phyloP scores from a whole-genome alignment of 805 yeast genomes.

The Candida xyloterini region DNA sequence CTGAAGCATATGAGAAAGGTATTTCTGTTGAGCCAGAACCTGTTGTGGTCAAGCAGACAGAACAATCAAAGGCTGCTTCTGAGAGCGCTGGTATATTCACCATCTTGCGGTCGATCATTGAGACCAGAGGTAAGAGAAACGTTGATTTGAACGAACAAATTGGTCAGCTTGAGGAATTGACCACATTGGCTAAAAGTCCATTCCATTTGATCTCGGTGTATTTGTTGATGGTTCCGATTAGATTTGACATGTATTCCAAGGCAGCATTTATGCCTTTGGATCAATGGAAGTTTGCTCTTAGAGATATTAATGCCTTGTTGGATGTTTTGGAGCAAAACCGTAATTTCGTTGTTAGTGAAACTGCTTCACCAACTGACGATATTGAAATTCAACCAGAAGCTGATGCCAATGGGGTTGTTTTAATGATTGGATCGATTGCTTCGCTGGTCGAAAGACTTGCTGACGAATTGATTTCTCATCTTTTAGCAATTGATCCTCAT shows the following conservation, averaged over 20 bases:
- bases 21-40: slow-evolving; percentile 24
- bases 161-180: slow-evolving; percentile 59
- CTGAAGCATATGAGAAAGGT: slow-evolving; percentile 69
- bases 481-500: slow-evolving; percentile 90
- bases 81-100: slow-evolving; percentile 57
- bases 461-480: slow-evolving; percentile 86
- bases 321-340: slow-evolving; percentile 62
- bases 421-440: slow-evolving; percentile 78
- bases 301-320: slow-evolving; percentile 61
- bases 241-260: slow-evolving; percentile 75
- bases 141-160: slow-evolving; percentile 82
- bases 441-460: slow-evolving; percentile 90
- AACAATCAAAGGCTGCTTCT: slow-evolving; percentile 35
- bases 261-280: slow-evolving; percentile 71
- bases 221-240: slow-evolving; percentile 78
- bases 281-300: slow-evolving; percentile 72
- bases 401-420: slow-evolving; percentile 63
- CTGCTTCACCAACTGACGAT: slow-evolving; percentile 68
- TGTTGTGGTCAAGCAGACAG: slow-evolving; percentile 19
- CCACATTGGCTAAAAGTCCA: slow-evolving; percentile 48
- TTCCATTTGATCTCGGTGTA: slow-evolving; percentile 78
- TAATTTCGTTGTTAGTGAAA: slow-evolving; percentile 70
- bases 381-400: slow-evolving; percentile 69
- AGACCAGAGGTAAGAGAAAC: slow-evolving; percentile 93
- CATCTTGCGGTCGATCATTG: slow-evolving; percentile 70